A percentile compares a stretch with the other conserved stretches of the same genome.
Conservation (phyloP, 73 alveolate species). For the Durusdinium trenchii region DNA sequence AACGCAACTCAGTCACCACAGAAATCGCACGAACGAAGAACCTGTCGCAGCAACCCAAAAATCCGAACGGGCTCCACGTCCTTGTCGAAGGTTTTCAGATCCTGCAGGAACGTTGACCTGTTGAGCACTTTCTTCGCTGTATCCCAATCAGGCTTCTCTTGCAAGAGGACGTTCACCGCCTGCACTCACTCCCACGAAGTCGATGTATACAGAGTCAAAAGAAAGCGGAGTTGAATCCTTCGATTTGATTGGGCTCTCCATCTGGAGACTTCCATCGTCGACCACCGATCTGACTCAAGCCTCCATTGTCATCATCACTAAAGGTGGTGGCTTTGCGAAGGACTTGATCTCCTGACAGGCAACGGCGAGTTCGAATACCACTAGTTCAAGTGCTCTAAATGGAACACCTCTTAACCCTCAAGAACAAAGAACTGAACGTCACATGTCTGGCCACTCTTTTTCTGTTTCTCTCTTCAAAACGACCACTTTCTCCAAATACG, state of each 20-base stretch:
- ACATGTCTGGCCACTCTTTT: neutral
- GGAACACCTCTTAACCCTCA: neutral
- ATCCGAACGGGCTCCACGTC: neutral
- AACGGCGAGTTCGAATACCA: neutral
- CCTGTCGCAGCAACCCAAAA: no score
- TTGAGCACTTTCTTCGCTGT: slow-evolving; percentile 96
- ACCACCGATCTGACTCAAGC: no score
- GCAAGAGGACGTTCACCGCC: slow-evolving; percentile 90
- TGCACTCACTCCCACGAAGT: no score
- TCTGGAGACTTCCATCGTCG: no score
- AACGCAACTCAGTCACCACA: no score
- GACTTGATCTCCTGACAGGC: slow-evolving; percentile 97
- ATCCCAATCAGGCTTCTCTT: slow-evolving; percentile 98
- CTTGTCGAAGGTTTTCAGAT: slow-evolving; percentile 97
- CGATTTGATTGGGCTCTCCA: no score
- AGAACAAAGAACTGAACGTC: neutral
- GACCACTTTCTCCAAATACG: neutral
- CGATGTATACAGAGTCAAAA: no score
- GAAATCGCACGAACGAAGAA: no score
- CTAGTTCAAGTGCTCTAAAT: neutral
- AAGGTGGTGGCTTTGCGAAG: slow-evolving; percentile 98
- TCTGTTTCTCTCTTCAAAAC: neutral
- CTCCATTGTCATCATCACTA: slow-evolving; percentile 97
- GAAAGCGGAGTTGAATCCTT: no score
- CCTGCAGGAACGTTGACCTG: slow-evolving; percentile 96